Percentiles rank a stretch among this genome's conserved stretches.
These are phyloP conservation scores for Fomitiporia mediterranea DNA, from an alignment of 1,284 basidiomycete species.

Conservation along the genomic window DNA sequence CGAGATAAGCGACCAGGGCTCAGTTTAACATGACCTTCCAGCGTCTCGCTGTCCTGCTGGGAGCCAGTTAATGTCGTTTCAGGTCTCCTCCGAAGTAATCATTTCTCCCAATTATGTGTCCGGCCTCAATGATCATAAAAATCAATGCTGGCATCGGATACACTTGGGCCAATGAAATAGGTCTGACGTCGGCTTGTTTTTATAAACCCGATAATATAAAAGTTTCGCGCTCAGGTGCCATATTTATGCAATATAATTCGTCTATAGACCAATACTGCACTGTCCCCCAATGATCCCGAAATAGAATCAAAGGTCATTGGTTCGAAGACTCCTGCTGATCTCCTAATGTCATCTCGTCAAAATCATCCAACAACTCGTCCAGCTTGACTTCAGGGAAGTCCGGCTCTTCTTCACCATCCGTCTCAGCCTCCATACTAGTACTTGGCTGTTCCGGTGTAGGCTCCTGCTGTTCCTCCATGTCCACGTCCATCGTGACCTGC, in stretches of 20 bases:
- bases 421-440: conserved; percentile 31
- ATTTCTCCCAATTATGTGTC: conserved; percentile 10
- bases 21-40: not conserved
- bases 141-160: conserved; percentile 13
- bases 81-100: not conserved
- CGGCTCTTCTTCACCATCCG: conserved; percentile 69
- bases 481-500: conserved; percentile 70
- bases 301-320: not conserved
- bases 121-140: not conserved
- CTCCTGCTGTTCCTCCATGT: conserved; percentile 40
- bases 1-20: conserved; percentile 9
- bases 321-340: conserved; percentile 24
- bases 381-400: conserved; percentile 89
- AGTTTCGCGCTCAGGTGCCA: not conserved
- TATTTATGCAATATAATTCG: too few relatives aligned
- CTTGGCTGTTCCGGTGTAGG: conserved; percentile 23
- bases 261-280: too few relatives aligned
- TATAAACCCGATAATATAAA: conserved; percentile 2
- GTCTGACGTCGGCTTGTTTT: conserved; percentile 15
- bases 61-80: conserved; percentile 3
- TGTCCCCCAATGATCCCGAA: too few relatives aligned
- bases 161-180: conserved; percentile 11
- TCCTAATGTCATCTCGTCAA: conserved; percentile 78
- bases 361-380: conserved; percentile 89
- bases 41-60: conserved; percentile 5